These are phyloP conservation scores for Trametes versicolor DNA, from an alignment of 1,284 basidiomycete genomes.

Conservation along the genomic window DNA sequence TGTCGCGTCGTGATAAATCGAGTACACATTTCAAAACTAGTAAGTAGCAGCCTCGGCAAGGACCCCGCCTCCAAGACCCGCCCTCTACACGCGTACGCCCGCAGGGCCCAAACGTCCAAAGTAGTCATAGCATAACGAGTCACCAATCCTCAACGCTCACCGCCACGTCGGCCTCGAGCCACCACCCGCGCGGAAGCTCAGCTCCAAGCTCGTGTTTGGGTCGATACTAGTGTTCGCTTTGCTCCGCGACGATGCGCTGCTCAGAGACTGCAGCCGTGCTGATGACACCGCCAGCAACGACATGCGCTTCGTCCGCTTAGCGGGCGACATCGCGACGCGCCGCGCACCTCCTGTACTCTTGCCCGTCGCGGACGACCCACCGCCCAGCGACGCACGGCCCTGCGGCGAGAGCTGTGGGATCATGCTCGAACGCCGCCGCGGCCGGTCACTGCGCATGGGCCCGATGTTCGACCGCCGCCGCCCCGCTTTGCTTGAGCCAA, in stretches of 20 bases:
- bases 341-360: conserved; percentile 41
- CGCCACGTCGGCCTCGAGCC: conserved; percentile 35
- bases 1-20: conserved; percentile 38
- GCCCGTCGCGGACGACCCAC: conserved; percentile 28
- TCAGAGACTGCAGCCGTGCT: conserved; percentile 41
- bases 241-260: conserved; percentile 41
- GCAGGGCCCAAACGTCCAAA: background rate
- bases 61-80: conserved; percentile 26
- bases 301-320: conserved; percentile 68
- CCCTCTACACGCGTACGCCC: background rate
- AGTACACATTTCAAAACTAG: conserved; percentile 22
- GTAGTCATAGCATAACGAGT: background rate
- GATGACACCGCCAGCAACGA: conserved; percentile 58
- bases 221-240: conserved; percentile 39
- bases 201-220: conserved; percentile 60
- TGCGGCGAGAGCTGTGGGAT: conserved; percentile 70
- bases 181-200: conserved; percentile 50
- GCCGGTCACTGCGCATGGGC: conserved; percentile 73
- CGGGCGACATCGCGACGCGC: conserved; percentile 55
- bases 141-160: conserved; percentile 12
- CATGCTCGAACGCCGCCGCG: conserved; percentile 77
- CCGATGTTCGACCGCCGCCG: conserved; percentile 80
- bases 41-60: conserved; percentile 10
- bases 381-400: conserved; percentile 37
- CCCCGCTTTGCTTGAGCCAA: conserved; percentile 48